Base-by-base conservation (phyloP, 306 rosid genomes). In the Prosopis cineraria region DNA sequence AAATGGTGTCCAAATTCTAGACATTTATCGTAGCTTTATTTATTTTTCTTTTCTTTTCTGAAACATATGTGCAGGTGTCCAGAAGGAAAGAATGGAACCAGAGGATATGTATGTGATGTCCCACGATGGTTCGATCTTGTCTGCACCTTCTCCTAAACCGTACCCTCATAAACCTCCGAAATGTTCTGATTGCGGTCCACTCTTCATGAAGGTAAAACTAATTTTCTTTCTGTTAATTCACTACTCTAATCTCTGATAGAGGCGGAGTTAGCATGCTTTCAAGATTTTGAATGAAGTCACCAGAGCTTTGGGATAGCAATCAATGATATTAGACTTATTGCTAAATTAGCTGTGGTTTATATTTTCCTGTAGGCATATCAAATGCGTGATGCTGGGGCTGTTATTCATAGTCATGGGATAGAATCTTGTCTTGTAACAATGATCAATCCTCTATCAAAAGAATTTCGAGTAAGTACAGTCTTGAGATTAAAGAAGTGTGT, bases 121-220 rank as follows among this genome's bases (percentile, higher is more conserved):
- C 68, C 81, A 89, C 11, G 80, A 70, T 82, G 97, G 97, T 58
- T 67, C 91, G 48, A 34, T 92, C 83, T 78, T 95, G 89, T 77
- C 84, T 69, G 74, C 92, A 58, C 98, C 98, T 75, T 87, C 92
- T 67, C 89, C 95, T 4, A 92, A 95, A 79, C 96, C 98, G 19
- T 93, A 68, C 83, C 99, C 98, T 1, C 92, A 93, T 69, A 93
- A 85, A 86, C 97, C 98, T 86, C 99, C 97, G 22, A 95, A 95
- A 83, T 91, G 97, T 84, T 86, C 93, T 47, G 98, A 93, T 71
- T 93, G 97, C 75, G 91, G 94, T 72, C 94, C 97, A 22, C 98
- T 89, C 77, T 93, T 95, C 80, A 86, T 90, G 91, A 95, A 93
- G 93, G 99, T 93, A 75, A 63, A 62, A 25, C 36, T 68, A 58